Conservation (phyloP, 306 rosid species). For the Canavalia gladiata region DNA sequence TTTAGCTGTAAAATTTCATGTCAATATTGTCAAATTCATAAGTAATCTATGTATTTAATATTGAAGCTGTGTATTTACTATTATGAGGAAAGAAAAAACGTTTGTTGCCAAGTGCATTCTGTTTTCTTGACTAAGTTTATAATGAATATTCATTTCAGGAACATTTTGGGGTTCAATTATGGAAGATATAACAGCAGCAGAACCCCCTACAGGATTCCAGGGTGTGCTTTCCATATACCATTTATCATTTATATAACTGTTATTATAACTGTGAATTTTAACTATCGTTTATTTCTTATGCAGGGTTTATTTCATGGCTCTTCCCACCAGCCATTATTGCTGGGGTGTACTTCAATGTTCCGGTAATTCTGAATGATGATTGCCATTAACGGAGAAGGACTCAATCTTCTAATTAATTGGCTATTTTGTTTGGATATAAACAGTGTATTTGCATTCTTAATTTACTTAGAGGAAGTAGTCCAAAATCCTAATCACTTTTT, state of each 20-base stretch:
- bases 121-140: constrained; percentile 22
- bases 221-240: constrained; percentile 56
- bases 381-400: constrained; percentile 13
- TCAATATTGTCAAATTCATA: constrained; percentile 21
- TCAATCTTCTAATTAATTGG: neutral
- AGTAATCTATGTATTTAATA: neutral
- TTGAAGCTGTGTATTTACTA: neutral
- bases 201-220: constrained; percentile 93
- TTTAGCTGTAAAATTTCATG: constrained; percentile 15
- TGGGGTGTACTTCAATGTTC: constrained; percentile 78
- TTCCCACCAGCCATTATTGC: constrained; percentile 88
- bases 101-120: neutral
- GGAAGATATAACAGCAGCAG: constrained; percentile 69
- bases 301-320: constrained; percentile 90
- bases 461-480: constrained; percentile 16
- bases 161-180: constrained; percentile 77
- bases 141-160: constrained; percentile 56
- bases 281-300: constrained; percentile 40
- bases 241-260: constrained; percentile 14
- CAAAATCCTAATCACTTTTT: neutral
- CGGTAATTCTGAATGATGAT: constrained; percentile 60
- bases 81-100: neutral
- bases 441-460: neutral
- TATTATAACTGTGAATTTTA: neutral
- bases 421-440: constrained; percentile 9